A percentile compares a stretch with the other conserved stretches of the same genome.
Conservation (phyloP, 805 yeast genomes). For the Cyberlindnera japonica region DNA sequence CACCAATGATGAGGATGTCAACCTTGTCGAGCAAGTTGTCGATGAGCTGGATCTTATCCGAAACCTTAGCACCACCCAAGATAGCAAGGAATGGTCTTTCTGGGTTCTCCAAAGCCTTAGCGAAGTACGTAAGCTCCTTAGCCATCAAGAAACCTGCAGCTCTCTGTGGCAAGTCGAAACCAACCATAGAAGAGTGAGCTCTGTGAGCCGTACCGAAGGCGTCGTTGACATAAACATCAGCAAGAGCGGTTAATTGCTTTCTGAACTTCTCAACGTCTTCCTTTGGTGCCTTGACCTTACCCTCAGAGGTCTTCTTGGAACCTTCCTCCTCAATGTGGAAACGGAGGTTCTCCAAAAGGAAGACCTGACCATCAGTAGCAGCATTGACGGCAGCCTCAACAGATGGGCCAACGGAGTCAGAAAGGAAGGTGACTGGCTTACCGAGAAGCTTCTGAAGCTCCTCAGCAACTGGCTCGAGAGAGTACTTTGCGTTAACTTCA, state of each 20-base stretch:
- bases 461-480: slow-evolving; percentile 87
- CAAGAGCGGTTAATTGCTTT: slow-evolving; percentile 82
- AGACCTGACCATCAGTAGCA: slow-evolving; percentile 75
- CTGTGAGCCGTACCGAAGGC: slow-evolving; percentile 99
- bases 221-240: slow-evolving; percentile 96
- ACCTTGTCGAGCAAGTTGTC: slow-evolving; percentile 97
- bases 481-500: slow-evolving; percentile 77
- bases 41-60: slow-evolving; percentile 97
- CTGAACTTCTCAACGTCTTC: slow-evolving; percentile 87
- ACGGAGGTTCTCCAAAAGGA: slow-evolving; percentile 95
- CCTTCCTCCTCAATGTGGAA: slow-evolving; percentile 99
- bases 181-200: slow-evolving; percentile 99
- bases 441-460: slow-evolving; percentile 81
- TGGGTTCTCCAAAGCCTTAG: slow-evolving; percentile 98
- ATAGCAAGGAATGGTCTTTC: slow-evolving; percentile 97
- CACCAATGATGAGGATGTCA: slow-evolving; percentile 90
- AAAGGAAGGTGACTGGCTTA: slow-evolving; percentile 72
- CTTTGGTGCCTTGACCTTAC: slow-evolving; percentile 88
- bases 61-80: slow-evolving; percentile 99
- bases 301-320: slow-evolving; percentile 84
- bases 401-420: slow-evolving; percentile 90
- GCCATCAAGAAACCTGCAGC: slow-evolving; percentile 99
- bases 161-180: slow-evolving; percentile 90
- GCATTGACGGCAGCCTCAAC: slow-evolving; percentile 75
- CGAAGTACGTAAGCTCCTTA: slow-evolving; percentile 95